phyloP scores from a whole-genome alignment of 2,329 filamentous ascomycete species.

The Rhinocladiella mackenziei region DNA sequence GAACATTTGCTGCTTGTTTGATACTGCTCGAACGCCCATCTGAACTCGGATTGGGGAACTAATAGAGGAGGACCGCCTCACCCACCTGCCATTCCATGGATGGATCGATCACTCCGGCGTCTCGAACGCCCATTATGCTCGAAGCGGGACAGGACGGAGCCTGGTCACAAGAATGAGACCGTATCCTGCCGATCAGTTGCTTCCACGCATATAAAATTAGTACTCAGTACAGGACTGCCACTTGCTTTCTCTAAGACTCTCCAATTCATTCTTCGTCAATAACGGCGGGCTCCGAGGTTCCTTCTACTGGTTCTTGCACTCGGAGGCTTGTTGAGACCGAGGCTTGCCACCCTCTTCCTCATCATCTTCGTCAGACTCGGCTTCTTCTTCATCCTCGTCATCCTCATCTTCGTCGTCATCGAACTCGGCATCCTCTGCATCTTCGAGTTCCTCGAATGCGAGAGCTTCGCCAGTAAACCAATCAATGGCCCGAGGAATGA shows the following conservation, averaged over 20 bases:
- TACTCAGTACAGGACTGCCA: not conserved
- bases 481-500: slow-evolving; percentile 96
- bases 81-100: not conserved
- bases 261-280: slow-evolving; percentile 4
- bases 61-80: slow-evolving; percentile 5
- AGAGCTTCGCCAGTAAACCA: slow-evolving; percentile 99
- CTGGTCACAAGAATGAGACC: slow-evolving; percentile 5
- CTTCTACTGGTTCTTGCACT: slow-evolving; percentile 65
- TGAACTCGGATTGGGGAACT: not conserved
- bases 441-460: slow-evolving; percentile 88
- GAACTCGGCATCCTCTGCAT: slow-evolving; percentile 76
- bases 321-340: slow-evolving; percentile 80
- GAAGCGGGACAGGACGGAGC: slow-evolving; percentile 9
- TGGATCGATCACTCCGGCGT: slow-evolving; percentile 5
- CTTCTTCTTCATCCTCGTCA: slow-evolving; percentile 81
- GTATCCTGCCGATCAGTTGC: slow-evolving; percentile 9
- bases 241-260: slow-evolving; percentile 1
- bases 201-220: not conserved
- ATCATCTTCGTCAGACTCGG: slow-evolving; percentile 65
- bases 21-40: slow-evolving; percentile 5
- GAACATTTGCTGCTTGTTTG: slow-evolving; percentile 10
- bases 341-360: slow-evolving; percentile 45
- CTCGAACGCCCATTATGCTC: no score
- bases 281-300: not conserved
- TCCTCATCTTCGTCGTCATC: slow-evolving; percentile 91